phyloP scores from a whole-genome alignment of 2,329 filamentous ascomycete species.

The Fusarium duplospermum region DNA sequence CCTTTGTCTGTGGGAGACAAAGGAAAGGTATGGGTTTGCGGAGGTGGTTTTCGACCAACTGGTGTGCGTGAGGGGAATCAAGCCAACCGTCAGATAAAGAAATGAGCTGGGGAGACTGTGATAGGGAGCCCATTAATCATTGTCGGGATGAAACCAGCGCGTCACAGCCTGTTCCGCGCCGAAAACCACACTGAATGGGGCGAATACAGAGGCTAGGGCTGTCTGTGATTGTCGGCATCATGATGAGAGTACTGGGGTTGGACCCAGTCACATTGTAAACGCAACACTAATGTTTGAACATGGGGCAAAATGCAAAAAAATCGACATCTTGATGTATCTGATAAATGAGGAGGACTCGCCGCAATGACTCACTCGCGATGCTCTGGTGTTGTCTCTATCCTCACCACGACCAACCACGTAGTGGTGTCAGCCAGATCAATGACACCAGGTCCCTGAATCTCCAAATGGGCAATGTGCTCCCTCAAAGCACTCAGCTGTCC shows the following conservation, averaged over 20 bases:
- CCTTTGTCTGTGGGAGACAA: background rate
- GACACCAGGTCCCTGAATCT: slow-evolving; percentile 40
- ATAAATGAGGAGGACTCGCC: background rate
- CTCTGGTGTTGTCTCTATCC: slow-evolving; percentile 1
- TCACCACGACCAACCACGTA: slow-evolving; percentile 52
- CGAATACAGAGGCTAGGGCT: too few relatives aligned
- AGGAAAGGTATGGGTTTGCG: background rate
- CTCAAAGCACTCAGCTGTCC: slow-evolving; percentile 42
- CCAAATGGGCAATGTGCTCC: slow-evolving; percentile 45
- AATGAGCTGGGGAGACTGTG: background rate
- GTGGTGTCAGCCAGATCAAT: slow-evolving; percentile 45
- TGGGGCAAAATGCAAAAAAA: background rate
- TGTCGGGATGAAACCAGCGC: background rate
- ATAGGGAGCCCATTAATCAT: background rate
- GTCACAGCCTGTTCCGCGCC: background rate
- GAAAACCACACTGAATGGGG: background rate
- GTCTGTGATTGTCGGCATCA: too few relatives aligned
- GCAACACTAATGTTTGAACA: background rate
- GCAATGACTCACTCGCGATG: background rate
- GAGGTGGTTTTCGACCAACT: background rate
- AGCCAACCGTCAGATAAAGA: background rate
- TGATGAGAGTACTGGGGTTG: too few relatives aligned
- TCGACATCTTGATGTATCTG: background rate
- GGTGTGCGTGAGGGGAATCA: background rate
- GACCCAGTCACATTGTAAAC: background rate